These are phyloP conservation scores for Tetradesmus obliquus DNA, from an alignment of 139 green algal genomes.

Conservation along the genomic window DNA sequence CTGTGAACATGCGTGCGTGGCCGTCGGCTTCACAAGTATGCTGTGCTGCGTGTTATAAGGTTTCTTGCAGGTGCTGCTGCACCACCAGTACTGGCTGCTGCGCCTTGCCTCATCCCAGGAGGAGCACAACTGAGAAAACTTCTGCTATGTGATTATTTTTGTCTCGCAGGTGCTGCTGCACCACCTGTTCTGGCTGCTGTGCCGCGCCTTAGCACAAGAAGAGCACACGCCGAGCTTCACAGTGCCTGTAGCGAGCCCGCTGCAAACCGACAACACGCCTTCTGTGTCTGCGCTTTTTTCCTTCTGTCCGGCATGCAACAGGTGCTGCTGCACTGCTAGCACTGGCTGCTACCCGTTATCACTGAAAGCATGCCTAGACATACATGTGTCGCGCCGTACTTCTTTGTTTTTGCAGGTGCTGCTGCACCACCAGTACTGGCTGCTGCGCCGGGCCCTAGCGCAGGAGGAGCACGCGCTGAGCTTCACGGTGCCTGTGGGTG, in stretches of 20 bases:
- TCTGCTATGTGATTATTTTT: no score
- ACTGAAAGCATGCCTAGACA: not conserved
- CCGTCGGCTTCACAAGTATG: no score
- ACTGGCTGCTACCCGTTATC: not conserved
- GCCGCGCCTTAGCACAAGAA: no score
- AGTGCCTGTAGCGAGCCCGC: no score
- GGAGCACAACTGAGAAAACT: slow-evolving; percentile 69
- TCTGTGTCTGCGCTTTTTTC: no score
- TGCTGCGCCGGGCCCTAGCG: slow-evolving; percentile 86
- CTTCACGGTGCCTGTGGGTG: slow-evolving; percentile 94
- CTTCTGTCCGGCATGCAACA: no score
- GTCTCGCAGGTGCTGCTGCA: not conserved
- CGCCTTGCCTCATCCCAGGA: slow-evolving; percentile 83
- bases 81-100: slow-evolving; percentile 97
- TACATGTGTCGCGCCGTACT: not conserved
- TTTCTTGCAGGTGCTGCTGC: slow-evolving; percentile 73
- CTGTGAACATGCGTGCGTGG: no score
- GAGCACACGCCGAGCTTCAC: no score
- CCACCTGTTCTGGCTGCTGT: no score
- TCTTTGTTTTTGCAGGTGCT: slow-evolving; percentile 53
- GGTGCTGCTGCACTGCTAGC: no score
- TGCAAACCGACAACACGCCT: no score
- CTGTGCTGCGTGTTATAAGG: no score
- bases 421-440: slow-evolving; percentile 96
- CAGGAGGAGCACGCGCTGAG: slow-evolving; percentile 91